These are phyloP conservation scores for Scedosporium minutisporum DNA, from an alignment of 2,329 filamentous ascomycete species.

Conservation along the genomic window DNA sequence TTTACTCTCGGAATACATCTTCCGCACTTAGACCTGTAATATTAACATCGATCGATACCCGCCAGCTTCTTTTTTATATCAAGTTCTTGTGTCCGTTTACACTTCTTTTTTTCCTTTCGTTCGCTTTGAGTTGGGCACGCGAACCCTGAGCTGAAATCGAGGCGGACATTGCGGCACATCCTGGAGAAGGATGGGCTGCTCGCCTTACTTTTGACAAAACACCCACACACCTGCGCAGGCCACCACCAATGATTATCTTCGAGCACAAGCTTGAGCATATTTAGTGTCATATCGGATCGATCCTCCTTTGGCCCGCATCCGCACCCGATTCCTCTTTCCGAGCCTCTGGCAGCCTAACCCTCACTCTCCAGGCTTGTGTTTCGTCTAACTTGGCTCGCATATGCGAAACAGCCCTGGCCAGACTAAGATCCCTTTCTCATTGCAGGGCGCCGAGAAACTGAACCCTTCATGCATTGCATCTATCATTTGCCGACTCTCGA, in stretches of 20 bases:
- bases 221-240: background rate
- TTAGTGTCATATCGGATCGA: background rate
- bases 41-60: constrained; percentile 2
- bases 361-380: too few species aligned
- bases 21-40: background rate
- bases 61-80: background rate
- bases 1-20: background rate
- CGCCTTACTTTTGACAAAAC: background rate
- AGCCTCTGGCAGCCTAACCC: too few species aligned
- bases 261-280: background rate
- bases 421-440: too few species aligned
- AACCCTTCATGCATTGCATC: too few species aligned
- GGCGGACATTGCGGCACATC: background rate
- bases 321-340: too few species aligned
- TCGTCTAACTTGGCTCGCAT: too few species aligned
- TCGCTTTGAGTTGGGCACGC: background rate
- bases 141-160: background rate
- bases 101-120: background rate
- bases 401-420: too few species aligned
- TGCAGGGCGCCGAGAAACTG: too few species aligned
- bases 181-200: background rate
- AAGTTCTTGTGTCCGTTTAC: too few species aligned
- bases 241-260: background rate
- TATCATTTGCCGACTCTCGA: too few species aligned
- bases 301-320: too few species aligned